Base-by-base conservation (phyloP, 208 protist species). In the Trypanosoma vivax region DNA sequence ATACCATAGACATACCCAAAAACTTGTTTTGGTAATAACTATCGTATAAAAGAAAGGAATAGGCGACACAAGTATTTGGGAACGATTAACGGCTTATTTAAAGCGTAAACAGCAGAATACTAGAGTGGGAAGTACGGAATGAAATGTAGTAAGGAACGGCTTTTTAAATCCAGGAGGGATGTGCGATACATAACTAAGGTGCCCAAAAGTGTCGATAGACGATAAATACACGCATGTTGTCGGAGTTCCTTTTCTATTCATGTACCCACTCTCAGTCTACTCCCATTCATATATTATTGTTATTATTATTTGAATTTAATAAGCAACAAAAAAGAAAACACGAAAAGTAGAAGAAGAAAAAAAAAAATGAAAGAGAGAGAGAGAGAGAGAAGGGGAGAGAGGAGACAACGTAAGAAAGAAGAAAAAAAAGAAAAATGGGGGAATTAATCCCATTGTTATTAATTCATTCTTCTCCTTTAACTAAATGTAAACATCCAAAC, bases 271-370 rank as follows among this genome's bases (percentile, higher is more conserved):
- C 30, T 49, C 24, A 18, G 23, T 49, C 13, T 9, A 10, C 19
- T 10, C 10, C 21, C 10, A 31, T 49, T 19, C 25, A 33, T 30
- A 25, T 25, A 49, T n/a, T n/a, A n/a, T n/a, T n/a, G n/a, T n/a
- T n/a, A n/a, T n/a, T n/a, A n/a, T n/a, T n/a, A n/a, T n/a, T n/a
- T n/a, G n/a, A n/a, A n/a, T n/a, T n/a, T n/a, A n/a, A n/a, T n/a
- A n/a, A n/a, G 3, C 2, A 52, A 62, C 30, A 65, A 30, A 49
- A 56, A 58, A 46, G 28, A 52, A 52, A 56, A 37, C 27, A 29
- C 48, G 38, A 34, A 41, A 33, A 38, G 45, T 55, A 50, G 38
- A 27, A 29, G 28, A 58, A 25, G 21, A 19, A 13, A 5, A 25
- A 4, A 45, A 45, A 10, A 33, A 10, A 45, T 6, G 34, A 31